phyloP scores from a whole-genome alignment of 805 yeast species.

The Wickerhamomyces sydowiorum region DNA sequence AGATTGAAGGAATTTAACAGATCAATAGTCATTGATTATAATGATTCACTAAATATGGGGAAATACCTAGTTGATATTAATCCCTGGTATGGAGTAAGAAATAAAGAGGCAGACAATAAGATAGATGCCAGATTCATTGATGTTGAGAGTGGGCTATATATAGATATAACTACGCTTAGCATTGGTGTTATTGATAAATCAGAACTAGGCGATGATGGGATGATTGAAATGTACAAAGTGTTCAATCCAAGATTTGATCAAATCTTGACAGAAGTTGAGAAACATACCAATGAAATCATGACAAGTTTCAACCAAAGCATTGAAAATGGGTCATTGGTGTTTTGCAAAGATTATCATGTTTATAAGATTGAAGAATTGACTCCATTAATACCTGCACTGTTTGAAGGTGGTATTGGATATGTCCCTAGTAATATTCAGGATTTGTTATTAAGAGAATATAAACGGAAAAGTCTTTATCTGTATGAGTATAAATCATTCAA shows the following conservation, averaged over 20 bases:
- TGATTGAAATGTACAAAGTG: constrained; percentile 5
- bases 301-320: neutral
- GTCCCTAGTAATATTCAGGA: constrained; percentile 41
- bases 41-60: constrained; percentile 26
- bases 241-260: constrained; percentile 8
- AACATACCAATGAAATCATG: neutral
- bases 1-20: constrained; percentile 5
- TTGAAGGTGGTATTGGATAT: constrained; percentile 58
- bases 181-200: neutral
- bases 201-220: neutral
- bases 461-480: constrained; percentile 27
- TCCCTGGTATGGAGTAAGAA: constrained; percentile 44
- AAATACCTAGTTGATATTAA: constrained; percentile 42
- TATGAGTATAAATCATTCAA: constrained; percentile 34
- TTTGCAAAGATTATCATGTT: constrained; percentile 60
- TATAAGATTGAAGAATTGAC: constrained; percentile 38
- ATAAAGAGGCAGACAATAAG: constrained; percentile 48
- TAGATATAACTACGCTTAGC: constrained; percentile 48
- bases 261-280: constrained; percentile 6
- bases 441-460: constrained; percentile 43
- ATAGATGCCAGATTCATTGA: constrained; percentile 72
- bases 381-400: constrained; percentile 43
- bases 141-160: constrained; percentile 60
- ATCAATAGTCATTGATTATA: constrained; percentile 11
- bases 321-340: constrained; percentile 8